phyloP scores from a whole-genome alignment of 2,329 filamentous ascomycete species.

The Penicillium decumbens region DNA sequence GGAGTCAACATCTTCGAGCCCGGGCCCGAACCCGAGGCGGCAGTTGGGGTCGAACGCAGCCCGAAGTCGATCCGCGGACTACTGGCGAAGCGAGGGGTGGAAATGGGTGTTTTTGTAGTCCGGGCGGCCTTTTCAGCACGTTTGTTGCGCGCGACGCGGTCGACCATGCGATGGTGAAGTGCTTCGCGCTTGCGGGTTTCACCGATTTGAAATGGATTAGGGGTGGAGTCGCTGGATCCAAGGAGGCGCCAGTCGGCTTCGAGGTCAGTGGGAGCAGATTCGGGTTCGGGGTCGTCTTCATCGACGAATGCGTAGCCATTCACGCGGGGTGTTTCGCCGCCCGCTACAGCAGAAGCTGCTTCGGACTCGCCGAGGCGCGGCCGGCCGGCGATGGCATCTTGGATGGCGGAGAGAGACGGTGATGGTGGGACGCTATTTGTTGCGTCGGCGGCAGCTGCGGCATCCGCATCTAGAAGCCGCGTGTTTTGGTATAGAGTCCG shows the following conservation, averaged over 20 bases:
- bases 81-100: slow-evolving; percentile 38
- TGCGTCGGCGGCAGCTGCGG: slow-evolving; percentile 32
- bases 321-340: slow-evolving; percentile 78
- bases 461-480: slow-evolving; percentile 56
- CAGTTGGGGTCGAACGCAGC: slow-evolving; percentile 21
- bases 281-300: slow-evolving; percentile 54
- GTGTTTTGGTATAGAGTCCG: slow-evolving; percentile 79
- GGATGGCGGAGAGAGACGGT: slow-evolving; percentile 77
- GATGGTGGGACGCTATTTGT: slow-evolving; percentile 58
- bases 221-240: slow-evolving; percentile 47
- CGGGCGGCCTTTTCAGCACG: slow-evolving; percentile 57
- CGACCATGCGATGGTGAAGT: slow-evolving; percentile 81
- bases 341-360: slow-evolving; percentile 44
- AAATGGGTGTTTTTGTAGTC: slow-evolving; percentile 50
- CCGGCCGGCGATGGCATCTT: slow-evolving; percentile 74
- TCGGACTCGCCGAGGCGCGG: slow-evolving; percentile 61
- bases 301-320: slow-evolving; percentile 95
- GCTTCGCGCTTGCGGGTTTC: slow-evolving; percentile 72
- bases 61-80: slow-evolving; percentile 38
- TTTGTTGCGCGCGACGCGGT: slow-evolving; percentile 70
- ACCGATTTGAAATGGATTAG: slow-evolving; percentile 75
- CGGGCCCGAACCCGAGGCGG: slow-evolving; percentile 13
- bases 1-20: slow-evolving; percentile 39
- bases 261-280: slow-evolving; percentile 15
- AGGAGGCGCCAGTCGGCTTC: slow-evolving; percentile 35